Conservation (phyloP, 2,329 filamentous ascomycete species). For the Fusarium oxysporum region DNA sequence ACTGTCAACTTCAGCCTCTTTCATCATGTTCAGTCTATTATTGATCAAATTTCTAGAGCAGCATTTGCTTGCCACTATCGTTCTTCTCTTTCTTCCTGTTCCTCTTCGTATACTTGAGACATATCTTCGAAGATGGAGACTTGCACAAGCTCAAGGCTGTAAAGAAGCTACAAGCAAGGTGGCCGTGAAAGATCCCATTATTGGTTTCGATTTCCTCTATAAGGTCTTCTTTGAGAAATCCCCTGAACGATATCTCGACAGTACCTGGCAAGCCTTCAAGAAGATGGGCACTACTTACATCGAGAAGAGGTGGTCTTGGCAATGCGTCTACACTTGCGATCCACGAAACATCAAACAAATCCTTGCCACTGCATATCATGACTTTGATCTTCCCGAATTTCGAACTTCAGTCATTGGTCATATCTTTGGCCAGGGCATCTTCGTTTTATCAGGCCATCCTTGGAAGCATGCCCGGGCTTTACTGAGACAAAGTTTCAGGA, state of each 20-base stretch:
- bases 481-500: constrained; percentile 50
- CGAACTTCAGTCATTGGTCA: constrained; percentile 52
- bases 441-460: constrained; percentile 58
- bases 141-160: constrained; percentile 42
- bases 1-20: not conserved
- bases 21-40: constrained; percentile 33
- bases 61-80: constrained; percentile 28
- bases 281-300: constrained; percentile 50
- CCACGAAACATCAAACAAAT: constrained; percentile 67
- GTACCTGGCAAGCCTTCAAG: constrained; percentile 43
- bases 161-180: constrained; percentile 38
- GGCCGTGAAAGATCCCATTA: constrained; percentile 47
- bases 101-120: constrained; percentile 26
- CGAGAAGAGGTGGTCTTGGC: constrained; percentile 49
- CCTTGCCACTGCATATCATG: constrained; percentile 63
- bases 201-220: constrained; percentile 53
- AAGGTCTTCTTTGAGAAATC: constrained; percentile 43
- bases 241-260: constrained; percentile 46
- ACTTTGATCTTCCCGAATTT: constrained; percentile 58
- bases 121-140: constrained; percentile 23
- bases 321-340: constrained; percentile 55
- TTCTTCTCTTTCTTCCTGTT: constrained; percentile 36
- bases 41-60: constrained; percentile 31
- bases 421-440: constrained; percentile 60
- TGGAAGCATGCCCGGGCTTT: constrained; percentile 59